phyloP scores from a whole-genome alignment of 805 yeast genomes.

The Candida stauntonica region DNA sequence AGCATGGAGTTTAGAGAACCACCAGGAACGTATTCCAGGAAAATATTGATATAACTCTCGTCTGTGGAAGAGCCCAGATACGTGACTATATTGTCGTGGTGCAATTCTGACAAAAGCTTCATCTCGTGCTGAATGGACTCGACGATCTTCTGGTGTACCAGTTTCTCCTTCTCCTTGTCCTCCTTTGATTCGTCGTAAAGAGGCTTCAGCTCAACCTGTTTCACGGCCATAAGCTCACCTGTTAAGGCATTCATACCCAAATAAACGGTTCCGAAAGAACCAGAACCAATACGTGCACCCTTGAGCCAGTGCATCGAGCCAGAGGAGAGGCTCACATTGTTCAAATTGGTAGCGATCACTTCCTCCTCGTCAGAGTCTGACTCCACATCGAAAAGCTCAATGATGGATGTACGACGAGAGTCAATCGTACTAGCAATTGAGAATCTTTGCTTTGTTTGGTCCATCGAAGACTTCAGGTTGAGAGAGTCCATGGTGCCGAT shows the following conservation, averaged over 20 bases:
- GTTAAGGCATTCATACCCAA: constrained; percentile 88
- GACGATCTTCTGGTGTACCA: constrained; percentile 51
- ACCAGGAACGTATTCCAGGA: constrained; percentile 70
- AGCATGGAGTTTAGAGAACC: constrained; percentile 70
- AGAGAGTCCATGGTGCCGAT: constrained; percentile 28
- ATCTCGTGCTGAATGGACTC: constrained; percentile 84
- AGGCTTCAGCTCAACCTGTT: constrained; percentile 75
- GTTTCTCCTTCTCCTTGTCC: constrained; percentile 22
- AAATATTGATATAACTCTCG: constrained; percentile 68
- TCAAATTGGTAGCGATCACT: neutral
- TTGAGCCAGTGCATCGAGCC: constrained; percentile 86
- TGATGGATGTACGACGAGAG: constrained; percentile 23
- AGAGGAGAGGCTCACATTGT: constrained; percentile 23
- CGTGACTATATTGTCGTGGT: constrained; percentile 90
- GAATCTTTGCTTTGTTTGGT: constrained; percentile 25
- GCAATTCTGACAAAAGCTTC: constrained; percentile 66
- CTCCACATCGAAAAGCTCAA: constrained; percentile 25
- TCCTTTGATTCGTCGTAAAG: constrained; percentile 29
- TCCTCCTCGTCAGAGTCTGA: constrained; percentile 21
- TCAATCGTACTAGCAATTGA: constrained; percentile 23
- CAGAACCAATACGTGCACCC: constrained; percentile 92
- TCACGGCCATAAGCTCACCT: constrained; percentile 96
- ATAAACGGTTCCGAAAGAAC: constrained; percentile 91
- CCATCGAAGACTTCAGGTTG: constrained; percentile 29
- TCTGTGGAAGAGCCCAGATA: constrained; percentile 86